phyloP scores from a whole-genome alignment of 108 stramenopile genomes.

The Thalassiosira profunda region DNA sequence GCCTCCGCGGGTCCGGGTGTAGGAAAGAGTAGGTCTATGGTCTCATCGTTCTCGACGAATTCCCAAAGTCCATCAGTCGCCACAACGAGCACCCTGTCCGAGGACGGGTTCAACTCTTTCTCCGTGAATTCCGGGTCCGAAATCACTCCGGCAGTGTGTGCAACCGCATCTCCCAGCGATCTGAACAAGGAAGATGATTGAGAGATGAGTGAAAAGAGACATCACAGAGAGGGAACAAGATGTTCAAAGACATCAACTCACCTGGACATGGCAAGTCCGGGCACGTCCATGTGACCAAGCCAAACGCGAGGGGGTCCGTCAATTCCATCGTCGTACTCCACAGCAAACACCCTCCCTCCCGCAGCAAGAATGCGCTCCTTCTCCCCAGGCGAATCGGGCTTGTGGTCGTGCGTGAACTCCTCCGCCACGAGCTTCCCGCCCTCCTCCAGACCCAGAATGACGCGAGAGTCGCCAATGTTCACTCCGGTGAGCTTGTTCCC shows the following conservation, averaged over 20 bases:
- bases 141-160: slow-evolving; percentile 97
- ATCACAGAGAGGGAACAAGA: background rate
- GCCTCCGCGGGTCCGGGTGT: slow-evolving; percentile 87
- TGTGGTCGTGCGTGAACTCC: slow-evolving; percentile 97
- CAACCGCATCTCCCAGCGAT: slow-evolving; percentile 97
- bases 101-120: slow-evolving; percentile 75
- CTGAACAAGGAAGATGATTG: slow-evolving; percentile 37
- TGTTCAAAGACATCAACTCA: slow-evolving; percentile 23
- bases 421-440: slow-evolving; percentile 65
- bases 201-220: background rate
- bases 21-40: slow-evolving; percentile 86
- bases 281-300: slow-evolving; percentile 99
- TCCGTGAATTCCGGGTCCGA: slow-evolving; percentile 96
- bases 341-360: slow-evolving; percentile 98
- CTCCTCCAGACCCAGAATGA: slow-evolving; percentile 82
- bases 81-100: slow-evolving; percentile 92
- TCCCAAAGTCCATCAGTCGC: slow-evolving; percentile 99
- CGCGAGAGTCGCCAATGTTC: slow-evolving; percentile 96
- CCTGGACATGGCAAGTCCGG: slow-evolving; percentile 98
- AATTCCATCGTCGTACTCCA: slow-evolving; percentile 99
- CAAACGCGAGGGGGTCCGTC: slow-evolving; percentile 99
- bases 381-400: slow-evolving; percentile 97
- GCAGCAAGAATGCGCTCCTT: slow-evolving; percentile 94
- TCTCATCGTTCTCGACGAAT: slow-evolving; percentile 95
- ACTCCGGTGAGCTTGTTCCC: slow-evolving; percentile 90